phyloP scores from a whole-genome alignment of 2,329 filamentous ascomycete genomes.

The Ascomycota sp. region DNA sequence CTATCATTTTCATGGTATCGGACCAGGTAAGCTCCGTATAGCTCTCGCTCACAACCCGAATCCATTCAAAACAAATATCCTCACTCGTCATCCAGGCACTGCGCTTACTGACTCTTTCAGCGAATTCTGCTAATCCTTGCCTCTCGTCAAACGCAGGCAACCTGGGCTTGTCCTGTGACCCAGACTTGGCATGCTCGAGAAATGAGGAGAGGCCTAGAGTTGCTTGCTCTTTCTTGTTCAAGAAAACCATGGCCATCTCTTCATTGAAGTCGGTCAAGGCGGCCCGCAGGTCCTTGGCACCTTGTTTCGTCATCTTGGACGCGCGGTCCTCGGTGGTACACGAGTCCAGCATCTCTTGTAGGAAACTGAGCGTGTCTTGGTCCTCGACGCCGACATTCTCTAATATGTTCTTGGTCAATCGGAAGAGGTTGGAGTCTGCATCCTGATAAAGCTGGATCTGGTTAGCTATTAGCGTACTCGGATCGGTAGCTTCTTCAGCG shows the following conservation, averaged over 20 bases:
- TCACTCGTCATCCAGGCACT: slow-evolving; percentile 29
- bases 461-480: slow-evolving; percentile 28
- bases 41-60: slow-evolving; percentile 25
- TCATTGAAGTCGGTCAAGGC: slow-evolving; percentile 30
- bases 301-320: slow-evolving; percentile 23
- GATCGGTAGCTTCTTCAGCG: slow-evolving; percentile 30
- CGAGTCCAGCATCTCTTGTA: slow-evolving; percentile 30
- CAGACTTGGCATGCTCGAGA: slow-evolving; percentile 39
- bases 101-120: slow-evolving; percentile 21
- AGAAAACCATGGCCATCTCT: slow-evolving; percentile 29
- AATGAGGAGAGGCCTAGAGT: slow-evolving; percentile 38
- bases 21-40: slow-evolving; percentile 38
- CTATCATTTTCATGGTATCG: slow-evolving; percentile 31
- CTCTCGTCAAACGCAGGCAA: slow-evolving; percentile 29
- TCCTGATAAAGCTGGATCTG: slow-evolving; percentile 37
- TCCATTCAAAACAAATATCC: slow-evolving; percentile 39
- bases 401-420: slow-evolving; percentile 31
- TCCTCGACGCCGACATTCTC: slow-evolving; percentile 34
- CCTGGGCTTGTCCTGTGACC: slow-evolving; percentile 26
- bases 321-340: slow-evolving; percentile 29
- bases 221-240: slow-evolving; percentile 31
- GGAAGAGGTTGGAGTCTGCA: slow-evolving; percentile 33
- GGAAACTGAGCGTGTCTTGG: slow-evolving; percentile 19
- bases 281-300: slow-evolving; percentile 27
- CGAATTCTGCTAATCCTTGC: slow-evolving; percentile 30